Evolutionary conservation across 2,329 filamentous ascomycete genomes (phyloP).

Genomic region (Metarhizium album): DNA sequence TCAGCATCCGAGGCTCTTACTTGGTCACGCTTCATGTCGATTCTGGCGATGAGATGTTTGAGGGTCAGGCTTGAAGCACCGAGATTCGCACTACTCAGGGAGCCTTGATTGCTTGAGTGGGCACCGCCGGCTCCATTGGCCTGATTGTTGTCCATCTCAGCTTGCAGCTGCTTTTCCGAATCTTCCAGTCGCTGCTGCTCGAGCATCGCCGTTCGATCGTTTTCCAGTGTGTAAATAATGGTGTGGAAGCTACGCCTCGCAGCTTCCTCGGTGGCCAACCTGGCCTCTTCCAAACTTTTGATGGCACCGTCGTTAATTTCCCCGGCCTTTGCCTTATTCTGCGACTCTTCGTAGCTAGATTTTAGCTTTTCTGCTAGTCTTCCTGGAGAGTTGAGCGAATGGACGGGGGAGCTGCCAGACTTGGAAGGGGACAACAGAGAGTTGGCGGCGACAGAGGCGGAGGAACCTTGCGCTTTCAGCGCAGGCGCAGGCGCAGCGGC

Average conservation of each 20-base stretch:
- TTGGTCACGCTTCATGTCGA: constrained; percentile 83
- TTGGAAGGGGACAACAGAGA: constrained; percentile 58
- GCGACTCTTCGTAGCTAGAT: constrained; percentile 31
- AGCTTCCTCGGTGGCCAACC: constrained; percentile 79
- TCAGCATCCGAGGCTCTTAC: constrained; percentile 90
- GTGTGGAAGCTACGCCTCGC: constrained; percentile 87
- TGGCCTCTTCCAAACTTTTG: constrained; percentile 85
- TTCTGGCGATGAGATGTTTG: constrained; percentile 92
- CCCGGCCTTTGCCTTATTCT: constrained; percentile 54
- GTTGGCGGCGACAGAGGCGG: constrained; percentile 40
- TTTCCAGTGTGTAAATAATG: constrained; percentile 89
- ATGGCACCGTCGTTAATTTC: constrained; percentile 60
- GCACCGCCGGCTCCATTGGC: constrained; percentile 35
- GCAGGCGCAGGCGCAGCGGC: constrained; percentile 45
- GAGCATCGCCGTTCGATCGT: constrained; percentile 90
- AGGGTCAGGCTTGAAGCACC: constrained; percentile 92
- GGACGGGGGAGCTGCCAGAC: constrained; percentile 56
- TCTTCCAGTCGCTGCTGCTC: constrained; percentile 96
- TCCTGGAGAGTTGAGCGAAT: constrained; percentile 50
- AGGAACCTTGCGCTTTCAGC: constrained; percentile 40
- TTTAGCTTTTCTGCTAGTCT: constrained; percentile 45
- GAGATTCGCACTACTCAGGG: constrained; percentile 84
- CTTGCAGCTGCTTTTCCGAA: constrained; percentile 89
- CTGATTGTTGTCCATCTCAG: constrained; percentile 68
- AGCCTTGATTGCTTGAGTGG: constrained; percentile 62